Conservation (phyloP, 2,329 filamentous ascomycete species). For the Paracamarosporium sp. region DNA sequence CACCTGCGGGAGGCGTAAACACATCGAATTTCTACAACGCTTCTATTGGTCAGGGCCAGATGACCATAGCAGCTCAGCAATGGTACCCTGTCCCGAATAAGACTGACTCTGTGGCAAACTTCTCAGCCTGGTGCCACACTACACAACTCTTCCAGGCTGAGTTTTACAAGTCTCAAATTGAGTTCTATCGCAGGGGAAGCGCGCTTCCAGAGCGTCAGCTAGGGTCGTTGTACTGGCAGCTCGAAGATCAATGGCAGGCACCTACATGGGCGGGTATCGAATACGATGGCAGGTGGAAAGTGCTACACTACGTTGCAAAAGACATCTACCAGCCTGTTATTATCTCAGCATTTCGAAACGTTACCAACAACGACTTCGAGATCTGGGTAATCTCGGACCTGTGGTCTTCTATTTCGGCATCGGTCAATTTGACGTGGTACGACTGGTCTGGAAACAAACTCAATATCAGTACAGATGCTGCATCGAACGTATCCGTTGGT, state of each 20-base stretch:
- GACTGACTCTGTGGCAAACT: conserved; percentile 61
- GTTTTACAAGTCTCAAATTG: conserved; percentile 66
- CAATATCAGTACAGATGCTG: conserved; percentile 44
- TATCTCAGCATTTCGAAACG: conserved; percentile 64
- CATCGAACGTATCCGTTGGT: conserved; percentile 53
- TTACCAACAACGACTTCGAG: conserved; percentile 57
- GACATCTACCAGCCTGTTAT: conserved; percentile 67
- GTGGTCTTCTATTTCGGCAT: conserved; percentile 58
- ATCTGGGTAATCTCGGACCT: conserved; percentile 66
- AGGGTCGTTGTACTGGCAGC: conserved; percentile 69
- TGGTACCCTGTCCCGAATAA: conserved; percentile 67
- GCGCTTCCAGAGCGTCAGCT: conserved; percentile 65
- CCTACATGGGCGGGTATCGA: conserved; percentile 70
- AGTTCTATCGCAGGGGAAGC: conserved; percentile 67
- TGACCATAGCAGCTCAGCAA: conserved; percentile 62
- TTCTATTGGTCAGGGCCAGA: conserved; percentile 59
- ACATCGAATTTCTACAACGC: conserved; percentile 55
- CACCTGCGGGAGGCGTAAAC: conserved; percentile 57
- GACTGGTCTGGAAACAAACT: conserved; percentile 57
- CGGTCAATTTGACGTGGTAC: conserved; percentile 59
- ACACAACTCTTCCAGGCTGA: conserved; percentile 71
- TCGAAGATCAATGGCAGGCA: conserved; percentile 70
- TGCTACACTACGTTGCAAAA: conserved; percentile 64
- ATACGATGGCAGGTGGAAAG: conserved; percentile 69
- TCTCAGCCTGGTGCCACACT: conserved; percentile 66